Percentiles rank a stretch among this genome's conserved stretches.
phyloP scores from a whole-genome alignment of 2,329 filamentous ascomycete genomes.

The Aspergillus tamarii region DNA sequence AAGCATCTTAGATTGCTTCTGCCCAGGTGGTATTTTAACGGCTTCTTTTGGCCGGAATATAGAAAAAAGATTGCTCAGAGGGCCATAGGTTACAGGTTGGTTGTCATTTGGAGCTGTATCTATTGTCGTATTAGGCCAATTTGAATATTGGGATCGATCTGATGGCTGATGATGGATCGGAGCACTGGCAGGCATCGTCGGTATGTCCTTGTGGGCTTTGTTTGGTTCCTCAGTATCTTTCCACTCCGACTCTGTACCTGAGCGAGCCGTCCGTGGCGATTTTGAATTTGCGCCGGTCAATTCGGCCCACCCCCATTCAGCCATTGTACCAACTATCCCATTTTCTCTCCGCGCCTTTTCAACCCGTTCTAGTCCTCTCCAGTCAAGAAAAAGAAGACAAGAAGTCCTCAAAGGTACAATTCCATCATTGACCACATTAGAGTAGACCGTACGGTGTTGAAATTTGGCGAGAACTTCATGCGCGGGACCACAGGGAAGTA shows the following conservation, averaged over 20 bases:
- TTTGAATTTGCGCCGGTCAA: constrained; percentile 70
- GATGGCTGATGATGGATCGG: constrained; percentile 26
- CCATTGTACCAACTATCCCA: constrained; percentile 87
- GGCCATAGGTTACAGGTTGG: constrained; percentile 46
- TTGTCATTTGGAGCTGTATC: constrained; percentile 15
- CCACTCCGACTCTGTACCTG: constrained; percentile 30
- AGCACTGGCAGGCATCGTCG: neutral
- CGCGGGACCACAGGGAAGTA: constrained; percentile 87
- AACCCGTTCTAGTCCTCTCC: constrained; percentile 89
- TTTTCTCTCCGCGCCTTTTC: constrained; percentile 93
- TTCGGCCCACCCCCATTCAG: constrained; percentile 93
- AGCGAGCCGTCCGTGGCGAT: constrained; percentile 51
- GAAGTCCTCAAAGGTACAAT: constrained; percentile 95
- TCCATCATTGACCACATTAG: constrained; percentile 96
- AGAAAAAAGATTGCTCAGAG: constrained; percentile 68
- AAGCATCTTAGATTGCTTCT: constrained; percentile 65
- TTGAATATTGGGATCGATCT: constrained; percentile 17
- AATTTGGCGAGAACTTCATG: constrained; percentile 87
- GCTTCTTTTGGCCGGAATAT: constrained; percentile 68
- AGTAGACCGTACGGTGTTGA: constrained; percentile 87
- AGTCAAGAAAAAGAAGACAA: constrained; percentile 94
- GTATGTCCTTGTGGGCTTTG: constrained; percentile 11
- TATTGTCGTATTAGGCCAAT: neutral
- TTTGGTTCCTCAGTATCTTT: constrained; percentile 26
- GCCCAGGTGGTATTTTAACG: constrained; percentile 50